These are phyloP conservation scores for Xylaria sp. DNA, from an alignment of 2,329 filamentous ascomycete species.

Conservation along the genomic window DNA sequence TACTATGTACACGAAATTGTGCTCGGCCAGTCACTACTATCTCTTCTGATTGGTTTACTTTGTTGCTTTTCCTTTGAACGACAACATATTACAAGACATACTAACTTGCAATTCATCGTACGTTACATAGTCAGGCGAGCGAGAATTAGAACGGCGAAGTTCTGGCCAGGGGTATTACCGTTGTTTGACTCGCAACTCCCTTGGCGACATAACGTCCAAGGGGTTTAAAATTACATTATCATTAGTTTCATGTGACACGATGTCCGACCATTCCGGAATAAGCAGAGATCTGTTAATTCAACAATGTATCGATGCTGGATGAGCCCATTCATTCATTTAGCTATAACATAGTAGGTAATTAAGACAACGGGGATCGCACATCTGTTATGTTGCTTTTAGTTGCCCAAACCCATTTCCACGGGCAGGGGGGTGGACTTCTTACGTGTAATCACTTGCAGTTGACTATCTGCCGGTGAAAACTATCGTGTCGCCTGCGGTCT, in stretches of 20 bases:
- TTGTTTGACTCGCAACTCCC: not conserved
- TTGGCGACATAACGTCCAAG: not conserved
- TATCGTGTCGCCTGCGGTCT: not conserved
- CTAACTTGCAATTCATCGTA: not conserved
- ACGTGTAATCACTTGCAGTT: not conserved
- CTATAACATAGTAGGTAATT: not conserved
- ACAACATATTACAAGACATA: not conserved
- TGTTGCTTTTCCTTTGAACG: not conserved
- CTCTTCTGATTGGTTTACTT: not conserved
- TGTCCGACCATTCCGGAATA: not conserved
- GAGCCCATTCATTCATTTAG: not conserved
- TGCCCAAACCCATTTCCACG: not conserved
- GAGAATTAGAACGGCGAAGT: not conserved
- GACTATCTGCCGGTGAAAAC: not conserved
- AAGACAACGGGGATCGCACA: not conserved
- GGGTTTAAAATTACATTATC: not conserved
- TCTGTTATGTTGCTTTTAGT: not conserved
- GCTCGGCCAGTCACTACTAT: not conserved
- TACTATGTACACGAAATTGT: not conserved
- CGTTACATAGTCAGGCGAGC: not conserved
- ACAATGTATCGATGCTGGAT: not conserved
- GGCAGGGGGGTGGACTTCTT: not conserved
- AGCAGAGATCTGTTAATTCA: not conserved
- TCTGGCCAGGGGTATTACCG: not conserved
- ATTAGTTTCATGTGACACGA: not conserved